Evolutionary conservation across 495 filamentous ascomycete species (phyloP).

Genomic region (Tricharina praecox): DNA sequence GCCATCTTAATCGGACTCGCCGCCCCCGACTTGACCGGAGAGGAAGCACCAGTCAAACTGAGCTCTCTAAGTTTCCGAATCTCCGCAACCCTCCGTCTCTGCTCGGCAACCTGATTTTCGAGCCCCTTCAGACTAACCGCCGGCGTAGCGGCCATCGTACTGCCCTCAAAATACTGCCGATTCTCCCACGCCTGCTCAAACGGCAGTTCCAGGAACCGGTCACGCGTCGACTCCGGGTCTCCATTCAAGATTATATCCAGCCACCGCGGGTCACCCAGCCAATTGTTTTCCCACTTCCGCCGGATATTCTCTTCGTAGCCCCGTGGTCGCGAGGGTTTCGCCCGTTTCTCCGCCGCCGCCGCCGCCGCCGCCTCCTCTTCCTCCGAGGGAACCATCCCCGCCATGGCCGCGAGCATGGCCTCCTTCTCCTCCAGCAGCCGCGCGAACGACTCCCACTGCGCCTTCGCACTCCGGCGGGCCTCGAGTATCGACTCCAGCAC

Average conservation of each 20-base stretch:
- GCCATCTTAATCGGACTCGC: neutral
- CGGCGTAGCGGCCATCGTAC: neutral
- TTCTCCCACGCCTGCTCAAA: slow-evolving; percentile 23
- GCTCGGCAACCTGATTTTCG: slow-evolving; percentile 23
- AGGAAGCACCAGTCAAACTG: neutral
- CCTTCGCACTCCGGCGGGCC: slow-evolving; percentile 18
- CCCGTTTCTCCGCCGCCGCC: neutral
- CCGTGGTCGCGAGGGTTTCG: slow-evolving; percentile 5
- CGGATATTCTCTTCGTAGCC: slow-evolving; percentile 21
- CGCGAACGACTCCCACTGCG: slow-evolving; percentile 22
- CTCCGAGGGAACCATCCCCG: neutral
- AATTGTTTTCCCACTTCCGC: slow-evolving; percentile 25
- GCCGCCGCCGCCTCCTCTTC: slow-evolving; percentile 3
- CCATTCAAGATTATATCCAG: slow-evolving; percentile 24
- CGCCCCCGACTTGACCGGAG: neutral
- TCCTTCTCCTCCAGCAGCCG: slow-evolving; percentile 18
- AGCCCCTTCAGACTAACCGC: slow-evolving; percentile 16
- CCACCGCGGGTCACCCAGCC: slow-evolving; percentile 25
- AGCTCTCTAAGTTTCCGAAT: slow-evolving; percentile 5
- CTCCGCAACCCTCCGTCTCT: slow-evolving; percentile 15
- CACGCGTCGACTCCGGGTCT: slow-evolving; percentile 18
- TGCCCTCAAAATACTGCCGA: slow-evolving; percentile 20
- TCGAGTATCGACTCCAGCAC: slow-evolving; percentile 14
- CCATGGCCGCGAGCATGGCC: slow-evolving; percentile 10
- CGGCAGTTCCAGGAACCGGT: slow-evolving; percentile 20